phyloP scores from a whole-genome alignment of 2,329 filamentous ascomycete species.

The Penicillium sp. region DNA sequence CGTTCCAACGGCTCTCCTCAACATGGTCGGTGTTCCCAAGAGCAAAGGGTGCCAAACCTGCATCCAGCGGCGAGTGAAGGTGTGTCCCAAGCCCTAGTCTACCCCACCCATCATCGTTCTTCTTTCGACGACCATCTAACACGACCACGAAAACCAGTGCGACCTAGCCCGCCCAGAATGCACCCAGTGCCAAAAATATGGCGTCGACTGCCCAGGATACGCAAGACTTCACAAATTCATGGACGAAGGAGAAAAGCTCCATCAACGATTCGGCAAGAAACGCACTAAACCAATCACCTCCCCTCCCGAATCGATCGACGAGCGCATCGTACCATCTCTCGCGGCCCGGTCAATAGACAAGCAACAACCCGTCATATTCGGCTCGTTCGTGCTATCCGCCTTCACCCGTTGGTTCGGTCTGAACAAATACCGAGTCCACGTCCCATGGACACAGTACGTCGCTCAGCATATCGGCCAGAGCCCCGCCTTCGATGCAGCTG shows the following conservation, averaged over 20 bases:
- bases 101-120: not conserved
- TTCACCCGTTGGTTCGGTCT: slow-evolving; percentile 30
- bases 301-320: slow-evolving; percentile 24
- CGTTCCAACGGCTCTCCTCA: not conserved
- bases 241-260: slow-evolving; percentile 36
- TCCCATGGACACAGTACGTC: slow-evolving; percentile 27
- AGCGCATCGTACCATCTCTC: slow-evolving; percentile 27
- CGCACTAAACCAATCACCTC: not conserved
- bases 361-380: slow-evolving; percentile 30
- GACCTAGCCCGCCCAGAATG: slow-evolving; percentile 33
- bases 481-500: slow-evolving; percentile 28
- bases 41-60: slow-evolving; percentile 43
- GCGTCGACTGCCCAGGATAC: slow-evolving; percentile 38
- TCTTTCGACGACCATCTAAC: not conserved
- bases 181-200: slow-evolving; percentile 38
- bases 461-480: slow-evolving; percentile 24
- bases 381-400: slow-evolving; percentile 29
- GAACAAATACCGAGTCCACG: slow-evolving; percentile 29
- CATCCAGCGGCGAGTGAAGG: slow-evolving; percentile 38
- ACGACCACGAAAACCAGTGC: slow-evolving; percentile 21
- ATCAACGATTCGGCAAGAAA: slow-evolving; percentile 29
- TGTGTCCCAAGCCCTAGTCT: slow-evolving; percentile 6
- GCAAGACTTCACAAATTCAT: slow-evolving; percentile 34
- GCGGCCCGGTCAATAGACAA: slow-evolving; percentile 25
- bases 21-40: slow-evolving; percentile 41